These are phyloP conservation scores for Petunia hybrid DNA, from an alignment of 305 asterid genomes.

Conservation along the genomic window DNA sequence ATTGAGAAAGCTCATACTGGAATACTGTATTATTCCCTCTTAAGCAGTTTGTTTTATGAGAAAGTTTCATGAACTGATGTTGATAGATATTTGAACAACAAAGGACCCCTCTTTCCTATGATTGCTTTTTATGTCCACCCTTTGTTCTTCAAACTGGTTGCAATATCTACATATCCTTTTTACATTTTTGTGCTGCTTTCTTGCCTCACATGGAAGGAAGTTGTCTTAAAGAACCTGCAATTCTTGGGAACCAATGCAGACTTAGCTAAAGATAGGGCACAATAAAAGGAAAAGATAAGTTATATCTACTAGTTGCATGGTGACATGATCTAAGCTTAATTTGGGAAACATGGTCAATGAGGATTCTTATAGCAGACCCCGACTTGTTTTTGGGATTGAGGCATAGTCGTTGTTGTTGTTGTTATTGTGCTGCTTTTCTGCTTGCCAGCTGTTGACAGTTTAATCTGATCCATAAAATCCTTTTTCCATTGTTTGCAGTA, in stretches of 20 bases:
- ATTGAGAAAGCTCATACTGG: not conserved
- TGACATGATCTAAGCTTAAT: no score
- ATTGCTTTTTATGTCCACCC: not conserved
- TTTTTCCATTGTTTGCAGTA: conserved; percentile 22
- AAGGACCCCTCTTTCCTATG: not conserved
- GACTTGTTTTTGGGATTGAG: no score
- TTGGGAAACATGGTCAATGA: no score
- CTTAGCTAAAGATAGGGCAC: no score
- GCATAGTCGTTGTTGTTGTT: no score
- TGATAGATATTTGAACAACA: not conserved
- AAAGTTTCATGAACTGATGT: not conserved
- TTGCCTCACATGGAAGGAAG: no score
- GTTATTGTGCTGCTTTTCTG: not conserved
- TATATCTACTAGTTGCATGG: no score
- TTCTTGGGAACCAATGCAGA: no score
- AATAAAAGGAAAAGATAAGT: no score
- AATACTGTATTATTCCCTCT: conserved; percentile 12
- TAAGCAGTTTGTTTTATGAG: not conserved
- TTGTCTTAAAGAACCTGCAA: no score
- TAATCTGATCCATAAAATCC: not conserved
- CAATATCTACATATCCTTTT: not conserved
- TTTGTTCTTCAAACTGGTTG: conserved; percentile 5
- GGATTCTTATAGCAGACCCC: no score
- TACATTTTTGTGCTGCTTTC: not conserved
- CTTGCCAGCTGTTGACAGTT: not conserved